Evolutionary conservation across 163 green algal genomes (phyloP).

Genomic region (Prototheca stagnorum): DNA sequence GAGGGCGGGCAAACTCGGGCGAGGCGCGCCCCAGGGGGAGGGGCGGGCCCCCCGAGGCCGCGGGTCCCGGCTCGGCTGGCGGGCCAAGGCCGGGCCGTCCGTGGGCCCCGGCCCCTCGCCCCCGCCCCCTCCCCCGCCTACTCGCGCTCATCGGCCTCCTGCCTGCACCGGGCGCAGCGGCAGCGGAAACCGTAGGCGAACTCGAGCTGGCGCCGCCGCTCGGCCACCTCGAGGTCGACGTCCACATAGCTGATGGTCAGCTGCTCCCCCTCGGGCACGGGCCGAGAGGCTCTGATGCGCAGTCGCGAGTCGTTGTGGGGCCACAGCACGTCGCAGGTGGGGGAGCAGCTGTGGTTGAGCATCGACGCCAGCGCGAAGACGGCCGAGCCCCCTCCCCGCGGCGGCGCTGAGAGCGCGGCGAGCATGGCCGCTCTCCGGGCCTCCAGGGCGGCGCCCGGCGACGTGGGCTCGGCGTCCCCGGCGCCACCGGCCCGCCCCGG

Average conservation of each 20-base stretch:
- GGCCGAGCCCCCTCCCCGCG: slow-evolving; percentile 1
- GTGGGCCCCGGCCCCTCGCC: too few relatives aligned
- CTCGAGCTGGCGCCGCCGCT: slow-evolving; percentile 10
- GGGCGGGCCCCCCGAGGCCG: too few relatives aligned
- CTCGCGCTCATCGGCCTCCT: too few relatives aligned
- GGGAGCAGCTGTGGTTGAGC: slow-evolving; percentile 42
- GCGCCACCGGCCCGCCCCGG: too few relatives aligned
- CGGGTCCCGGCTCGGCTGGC: too few relatives aligned
- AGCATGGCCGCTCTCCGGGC: not conserved
- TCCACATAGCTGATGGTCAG: slow-evolving; percentile 39
- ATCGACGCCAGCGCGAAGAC: slow-evolving; percentile 29
- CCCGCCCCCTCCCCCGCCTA: too few relatives aligned
- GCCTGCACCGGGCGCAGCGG: slow-evolving; percentile 7
- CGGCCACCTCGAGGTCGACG: not conserved
- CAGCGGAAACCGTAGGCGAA: slow-evolving; percentile 35
- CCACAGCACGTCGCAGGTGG: slow-evolving; percentile 27
- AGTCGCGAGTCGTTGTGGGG: slow-evolving; percentile 13
- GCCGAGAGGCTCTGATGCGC: slow-evolving; percentile 3
- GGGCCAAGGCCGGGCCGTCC: too few relatives aligned
- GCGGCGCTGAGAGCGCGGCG: slow-evolving; percentile 1
- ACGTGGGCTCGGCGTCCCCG: too few relatives aligned
- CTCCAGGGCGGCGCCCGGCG: too few relatives aligned
- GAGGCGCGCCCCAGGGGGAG: too few relatives aligned
- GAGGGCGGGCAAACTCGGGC: too few relatives aligned
- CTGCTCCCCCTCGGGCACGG: slow-evolving; percentile 23